These are phyloP conservation scores for Penicillium bovifimosum DNA, from an alignment of 495 filamentous ascomycete species.

Conservation along the genomic window DNA sequence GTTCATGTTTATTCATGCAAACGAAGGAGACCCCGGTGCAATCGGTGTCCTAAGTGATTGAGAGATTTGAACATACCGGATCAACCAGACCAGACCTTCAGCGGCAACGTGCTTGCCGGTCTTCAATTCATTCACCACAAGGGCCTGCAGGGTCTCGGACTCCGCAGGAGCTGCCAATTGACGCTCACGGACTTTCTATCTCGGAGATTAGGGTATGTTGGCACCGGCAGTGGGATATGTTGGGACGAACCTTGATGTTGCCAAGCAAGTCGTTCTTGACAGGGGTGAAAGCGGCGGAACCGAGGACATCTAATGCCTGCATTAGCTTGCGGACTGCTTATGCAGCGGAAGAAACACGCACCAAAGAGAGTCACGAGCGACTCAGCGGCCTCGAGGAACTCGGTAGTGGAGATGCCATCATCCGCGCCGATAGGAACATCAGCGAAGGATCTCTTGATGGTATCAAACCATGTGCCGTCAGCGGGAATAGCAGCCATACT, in stretches of 20 bases:
- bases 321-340: slow-evolving; percentile 2
- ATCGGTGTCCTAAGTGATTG: neutral
- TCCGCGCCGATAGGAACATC: slow-evolving; percentile 68
- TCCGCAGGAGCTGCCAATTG: slow-evolving; percentile 69
- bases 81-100: slow-evolving; percentile 88
- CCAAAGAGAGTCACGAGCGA: slow-evolving; percentile 81
- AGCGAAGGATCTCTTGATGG: slow-evolving; percentile 72
- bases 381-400: slow-evolving; percentile 90
- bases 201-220: slow-evolving; percentile 10
- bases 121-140: slow-evolving; percentile 81
- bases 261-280: slow-evolving; percentile 88
- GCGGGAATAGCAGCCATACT: slow-evolving; percentile 43
- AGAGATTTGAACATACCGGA: slow-evolving; percentile 55
- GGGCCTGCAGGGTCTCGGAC: slow-evolving; percentile 74
- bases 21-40: neutral
- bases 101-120: slow-evolving; percentile 76
- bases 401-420: slow-evolving; percentile 70
- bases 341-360: slow-evolving; percentile 34
- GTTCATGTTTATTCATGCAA: neutral
- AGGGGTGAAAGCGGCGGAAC: slow-evolving; percentile 71
- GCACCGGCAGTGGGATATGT: slow-evolving; percentile 3
- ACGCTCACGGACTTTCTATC: slow-evolving; percentile 84
- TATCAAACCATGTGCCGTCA: slow-evolving; percentile 77
- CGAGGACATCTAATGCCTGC: slow-evolving; percentile 61
- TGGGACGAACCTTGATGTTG: slow-evolving; percentile 73